Base-by-base conservation (phyloP, 2,329 filamentous ascomycete genomes). In the Passalora sequoiae region DNA sequence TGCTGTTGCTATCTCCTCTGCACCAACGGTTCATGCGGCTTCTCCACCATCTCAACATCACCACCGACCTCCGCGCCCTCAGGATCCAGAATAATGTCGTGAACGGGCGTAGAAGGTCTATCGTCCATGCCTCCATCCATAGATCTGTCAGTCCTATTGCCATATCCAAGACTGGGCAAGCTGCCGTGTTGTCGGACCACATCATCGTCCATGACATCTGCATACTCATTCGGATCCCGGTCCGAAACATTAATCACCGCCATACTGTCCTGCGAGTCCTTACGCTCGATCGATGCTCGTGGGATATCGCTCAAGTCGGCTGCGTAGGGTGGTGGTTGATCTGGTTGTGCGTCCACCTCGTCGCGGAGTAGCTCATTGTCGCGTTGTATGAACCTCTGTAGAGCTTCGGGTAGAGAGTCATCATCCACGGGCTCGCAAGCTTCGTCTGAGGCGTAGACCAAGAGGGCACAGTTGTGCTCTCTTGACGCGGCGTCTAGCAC, bases 361-460 rank as follows among this genome's bases (percentile, higher is more conserved):
- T 35, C 22, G 4, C 44, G 32, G 45, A 62, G 58, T 20, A 40
- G 44, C 6, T 30, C 40, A 25, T 62, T 55, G 44, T 64, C 61
- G 1, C 46, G 36, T 17, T 47, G 25, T 38, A 62, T 48, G 46
- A 63, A 62, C 4, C 51, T 39, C 16, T 51, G 43, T 10, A 63
- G 44, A 6, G 53, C 41, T 8, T 44, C 35, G 7, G 56, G 53
- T 8, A 62, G 48, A 7, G 12, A 24, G 5, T 40, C 35, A 15
- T 50, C 44, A 9, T 43, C 43, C 2, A 50, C 39, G 17, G 30
- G 22, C 12, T 54, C 49, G n/a, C 54, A 44, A 16, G 61, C 60
- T 13, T 57, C 57, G 3, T 75, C 70, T 53, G 71, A 78, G 15
- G 77, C 78, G 57, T 82, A 83, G 2, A 83, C 72, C 7, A 83